phyloP scores from a whole-genome alignment of 192 early-diverging fungal species.

The Pilobolus umbonatus region DNA sequence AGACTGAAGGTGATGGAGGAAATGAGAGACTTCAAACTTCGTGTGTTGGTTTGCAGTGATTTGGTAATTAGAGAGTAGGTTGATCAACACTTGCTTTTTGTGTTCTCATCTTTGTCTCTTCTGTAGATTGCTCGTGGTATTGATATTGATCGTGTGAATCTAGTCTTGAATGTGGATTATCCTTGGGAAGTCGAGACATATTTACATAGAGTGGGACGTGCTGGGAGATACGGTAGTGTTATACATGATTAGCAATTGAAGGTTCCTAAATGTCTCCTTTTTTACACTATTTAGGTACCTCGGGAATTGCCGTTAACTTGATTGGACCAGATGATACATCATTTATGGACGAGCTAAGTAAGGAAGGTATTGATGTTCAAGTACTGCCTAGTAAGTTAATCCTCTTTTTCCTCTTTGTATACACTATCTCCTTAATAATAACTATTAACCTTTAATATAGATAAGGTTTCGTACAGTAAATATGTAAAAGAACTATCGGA shows the following conservation, averaged over 20 bases:
- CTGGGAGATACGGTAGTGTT: constrained; percentile 82
- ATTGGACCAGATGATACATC: constrained; percentile 16
- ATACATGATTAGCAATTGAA: neutral
- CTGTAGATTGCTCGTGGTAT: constrained; percentile 83
- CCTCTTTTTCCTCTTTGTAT: neutral
- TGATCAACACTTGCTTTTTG: neutral
- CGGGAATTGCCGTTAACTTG: constrained; percentile 33
- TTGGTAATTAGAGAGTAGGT: constrained; percentile 34
- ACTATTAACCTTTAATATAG: neutral
- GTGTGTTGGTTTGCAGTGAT: constrained; percentile 58
- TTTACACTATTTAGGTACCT: constrained; percentile 18
- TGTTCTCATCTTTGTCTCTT: neutral
- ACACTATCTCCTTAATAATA: too few relatives aligned
- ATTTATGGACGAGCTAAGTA: constrained; percentile 12
- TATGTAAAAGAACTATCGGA: constrained; percentile 26
- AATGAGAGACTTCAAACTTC: constrained; percentile 46
- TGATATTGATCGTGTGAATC: constrained; percentile 91
- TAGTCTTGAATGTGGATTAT: constrained; percentile 95
- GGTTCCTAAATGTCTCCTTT: neutral
- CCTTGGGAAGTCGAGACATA: constrained; percentile 89
- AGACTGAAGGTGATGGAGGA: constrained; percentile 47
- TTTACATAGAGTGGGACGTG: constrained; percentile 94
- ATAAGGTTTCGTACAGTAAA: constrained; percentile 15
- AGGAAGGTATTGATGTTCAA: constrained; percentile 10
- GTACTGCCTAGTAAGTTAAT: constrained; percentile 23